A percentile compares a stretch with the other conserved stretches of the same genome.
Evolutionary conservation across 345 rosid species (phyloP).

Genomic region (Lagerstroemia speciosa): DNA sequence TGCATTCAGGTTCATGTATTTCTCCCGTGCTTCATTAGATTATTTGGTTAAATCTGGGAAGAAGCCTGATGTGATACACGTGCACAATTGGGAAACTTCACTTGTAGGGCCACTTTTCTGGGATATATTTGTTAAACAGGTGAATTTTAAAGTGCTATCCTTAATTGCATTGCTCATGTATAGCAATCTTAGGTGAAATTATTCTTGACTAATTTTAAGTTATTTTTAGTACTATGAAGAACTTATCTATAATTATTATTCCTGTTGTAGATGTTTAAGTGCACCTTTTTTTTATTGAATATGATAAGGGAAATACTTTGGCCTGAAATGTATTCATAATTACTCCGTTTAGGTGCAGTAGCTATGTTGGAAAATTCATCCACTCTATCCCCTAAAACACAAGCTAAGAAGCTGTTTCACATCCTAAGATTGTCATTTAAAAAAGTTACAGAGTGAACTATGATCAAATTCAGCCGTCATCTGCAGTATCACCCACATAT

Average conservation of each 20-base stretch:
- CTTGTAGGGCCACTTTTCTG: slow-evolving; percentile 81
- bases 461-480: neutral
- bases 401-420: neutral
- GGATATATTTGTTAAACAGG: slow-evolving; percentile 79
- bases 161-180: neutral
- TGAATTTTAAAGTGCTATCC: slow-evolving; percentile 11
- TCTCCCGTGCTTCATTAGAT: slow-evolving; percentile 86
- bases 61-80: slow-evolving; percentile 77
- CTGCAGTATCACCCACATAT: neutral
- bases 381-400: neutral
- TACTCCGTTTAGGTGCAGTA: neutral
- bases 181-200: neutral
- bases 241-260: neutral
- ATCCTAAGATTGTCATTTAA: neutral
- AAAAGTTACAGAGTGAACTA: neutral
- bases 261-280: neutral
- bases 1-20: slow-evolving; percentile 57
- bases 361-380: neutral
- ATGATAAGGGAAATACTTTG: neutral
- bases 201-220: neutral
- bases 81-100: slow-evolving; percentile 86
- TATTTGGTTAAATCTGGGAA: slow-evolving; percentile 72
- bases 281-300: neutral
- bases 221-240: neutral
- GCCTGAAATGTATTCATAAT: neutral